Base-by-base conservation (phyloP, 768 basidiomycete genomes). In the Pisolithus tinctorius region DNA sequence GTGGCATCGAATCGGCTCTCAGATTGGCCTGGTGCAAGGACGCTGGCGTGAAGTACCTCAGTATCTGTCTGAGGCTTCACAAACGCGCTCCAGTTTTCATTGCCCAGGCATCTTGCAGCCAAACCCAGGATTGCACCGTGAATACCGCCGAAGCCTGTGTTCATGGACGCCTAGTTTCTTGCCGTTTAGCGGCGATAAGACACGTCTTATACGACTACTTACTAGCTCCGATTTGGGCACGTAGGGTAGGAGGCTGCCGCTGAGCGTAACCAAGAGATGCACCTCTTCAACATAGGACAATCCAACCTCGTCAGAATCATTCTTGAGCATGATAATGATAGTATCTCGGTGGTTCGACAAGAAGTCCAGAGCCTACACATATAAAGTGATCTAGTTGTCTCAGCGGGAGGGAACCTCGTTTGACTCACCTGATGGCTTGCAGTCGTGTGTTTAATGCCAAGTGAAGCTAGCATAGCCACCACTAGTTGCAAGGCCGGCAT, bases 401-500 rank as follows among this genome's bases (percentile, higher is more conserved):
- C 25, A 16, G 30, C 14, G 47, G 31, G 8, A 49, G 5, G 16
- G 34, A 36, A 31, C 20, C 4, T n/a, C 25, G 25, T 6, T 11
- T 1, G 1, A 59, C 71, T 36, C 56, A 84, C 89, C 72, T 92
- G 90, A 44, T 83, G 80, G 2, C 80, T 73, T 0, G 82, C 84
- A 0, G 82, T 82, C 2, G 77, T 64, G 55, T 90, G 87, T 46
- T 80, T 79, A 17, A 73, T 70, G 10, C 89, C 88, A 9, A 93
- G 66, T n/a, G 85, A 86, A 3, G 90, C 81, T 29, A 95, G 69
- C 50, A 91, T 79, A 7, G 82, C 84, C 50, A 83, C 78, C 11
- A 89, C 76, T 17, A 96, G 75, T 64, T 96, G 93, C 39, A 97
- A 64, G 4, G 86, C 84, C 0, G 92, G 93, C 70, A 93, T 80